Evolutionary conservation across 2,329 filamentous ascomycete species (phyloP), one percentile per base, ranked within the genome.

Genomic region (Venturia pyrina): DNA sequence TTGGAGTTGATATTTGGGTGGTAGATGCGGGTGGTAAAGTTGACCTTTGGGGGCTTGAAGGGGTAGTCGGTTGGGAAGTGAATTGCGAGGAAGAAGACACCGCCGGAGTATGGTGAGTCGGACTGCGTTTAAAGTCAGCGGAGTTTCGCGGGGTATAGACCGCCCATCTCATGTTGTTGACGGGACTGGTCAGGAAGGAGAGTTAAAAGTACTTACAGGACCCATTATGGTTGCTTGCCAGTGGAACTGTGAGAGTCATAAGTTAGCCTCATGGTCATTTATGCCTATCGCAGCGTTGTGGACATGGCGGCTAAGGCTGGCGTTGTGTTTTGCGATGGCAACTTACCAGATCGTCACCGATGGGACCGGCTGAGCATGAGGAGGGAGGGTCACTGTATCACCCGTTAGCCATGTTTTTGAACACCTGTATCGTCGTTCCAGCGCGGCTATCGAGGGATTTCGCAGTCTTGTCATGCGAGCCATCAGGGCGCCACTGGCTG

Each of bases 211-310:
- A 87, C 91, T 87, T 87, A 96, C 91, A 78, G 95, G 95, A 80
- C 95, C 95, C 95, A 99, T 99, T 78, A 99, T 99, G 64, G 95
- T 99, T 75, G 95, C 95, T 88, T 99, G 95, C 95, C 95, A 99
- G 87, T 98, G 95, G 78, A 99, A 99, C 93, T 99, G 73, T 73
- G 15, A 61, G 60, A 68, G 62, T 50, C 24, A 65, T 63, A 66
- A 65, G 72, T 71, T 62, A 48, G 62, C 19, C 17, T 67, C 60
- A 40, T 46, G 21, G 28, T 56, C n/a, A 10, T 11, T 34, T 32
- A 24, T 64, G 62, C 8, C 43, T 64, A 24, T 40, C 34, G 48
- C 32, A n/a, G 24, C 46, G 63, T 24, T 53, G 63, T 61, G 34
- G 48, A 8, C 17, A 28, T 15, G 17, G 63, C 53, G 50, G 62